Conservation (phyloP, 345 rosid genomes). For the Trapa bicornis region DNA sequence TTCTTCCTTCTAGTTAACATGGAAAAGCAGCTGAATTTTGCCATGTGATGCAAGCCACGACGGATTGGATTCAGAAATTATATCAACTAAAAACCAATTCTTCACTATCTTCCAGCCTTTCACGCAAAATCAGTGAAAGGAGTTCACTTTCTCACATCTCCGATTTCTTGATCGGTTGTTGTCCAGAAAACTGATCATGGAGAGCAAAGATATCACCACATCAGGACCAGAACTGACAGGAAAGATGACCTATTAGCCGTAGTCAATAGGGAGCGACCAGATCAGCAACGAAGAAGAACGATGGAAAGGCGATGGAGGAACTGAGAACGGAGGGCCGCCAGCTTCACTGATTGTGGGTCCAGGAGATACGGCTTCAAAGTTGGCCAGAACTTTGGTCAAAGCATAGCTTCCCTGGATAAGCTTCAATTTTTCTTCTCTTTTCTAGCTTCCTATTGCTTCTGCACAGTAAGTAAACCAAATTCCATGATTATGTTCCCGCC, state of each 20-base stretch:
- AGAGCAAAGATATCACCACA: slow-evolving; percentile 6
- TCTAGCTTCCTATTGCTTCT: slow-evolving; percentile 14
- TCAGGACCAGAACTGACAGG: slow-evolving; percentile 3
- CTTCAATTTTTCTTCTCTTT: slow-evolving; percentile 15
- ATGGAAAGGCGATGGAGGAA: slow-evolving; percentile 14
- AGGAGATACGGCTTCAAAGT: slow-evolving; percentile 21
- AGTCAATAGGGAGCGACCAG: slow-evolving; percentile 61
- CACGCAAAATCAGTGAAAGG: neutral
- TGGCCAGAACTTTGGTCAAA: slow-evolving; percentile 60
- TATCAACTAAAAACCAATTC: neutral
- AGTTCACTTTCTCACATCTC: slow-evolving; percentile 23
- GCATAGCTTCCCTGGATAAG: slow-evolving; percentile 49
- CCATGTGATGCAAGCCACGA: slow-evolving; percentile 20
- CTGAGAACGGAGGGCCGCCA: slow-evolving; percentile 23
- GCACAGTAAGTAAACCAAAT: neutral
- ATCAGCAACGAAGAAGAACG: slow-evolving; percentile 20
- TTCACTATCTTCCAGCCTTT: neutral
- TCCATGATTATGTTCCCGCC: neutral
- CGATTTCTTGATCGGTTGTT: neutral
- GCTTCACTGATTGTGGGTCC: slow-evolving; percentile 28
- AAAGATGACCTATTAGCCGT: slow-evolving; percentile 43
- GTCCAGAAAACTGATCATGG: slow-evolving; percentile 2
- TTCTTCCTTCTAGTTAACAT: slow-evolving; percentile 23
- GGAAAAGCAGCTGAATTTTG: slow-evolving; percentile 35
- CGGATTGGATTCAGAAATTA: neutral